Base-by-base conservation (phyloP, 768 basidiomycete species). In the Russula emetica region DNA sequence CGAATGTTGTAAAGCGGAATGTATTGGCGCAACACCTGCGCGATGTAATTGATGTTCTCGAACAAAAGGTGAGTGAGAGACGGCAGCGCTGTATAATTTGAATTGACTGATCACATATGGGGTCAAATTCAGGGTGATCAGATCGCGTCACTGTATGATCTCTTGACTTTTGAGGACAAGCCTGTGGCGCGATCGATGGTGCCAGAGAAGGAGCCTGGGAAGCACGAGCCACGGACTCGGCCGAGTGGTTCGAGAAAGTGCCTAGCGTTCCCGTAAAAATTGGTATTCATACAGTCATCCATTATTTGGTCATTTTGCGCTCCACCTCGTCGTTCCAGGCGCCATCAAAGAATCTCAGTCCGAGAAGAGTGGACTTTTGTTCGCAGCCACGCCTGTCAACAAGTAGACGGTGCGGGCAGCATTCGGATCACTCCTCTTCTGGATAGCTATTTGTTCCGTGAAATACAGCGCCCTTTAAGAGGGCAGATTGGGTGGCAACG, bases 31-130 rank as follows among this genome's bases (percentile, higher is more conserved):
- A 85, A 62, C 96, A 96, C 72, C 78, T 99, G 60, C 85, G 83
- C 36, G 93, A 97, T 70, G 92, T 98, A 9, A 92, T 98, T 53
- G 92, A 96, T 72, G 80, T 90, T 51, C 79, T 99, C 44, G 97
- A 98, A 71, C 85, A 87, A 70, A 98, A 95, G 88, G 94, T 91
- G 65, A 63, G 94, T 91, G 65, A 63, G 70, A 11, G 11, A 11
- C 38, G 5, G 22, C 22, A n/a, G 36, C 2, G 26, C 55, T 59
- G 47, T 34, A 38, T 11, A 44, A 59, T 63, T 49, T 38, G 26
- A 61, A 67, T 45, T 34, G 40, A 40, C 50, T 30, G 32, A 34
- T 63, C 55, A 57, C 60, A 60, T 34, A 57, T 56, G 24, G 24
- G 51, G 66, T 70, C 28, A 67, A 55, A 42, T 57, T 47, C 71